Evolutionary conservation across 495 filamentous ascomycete genomes (phyloP), one percentile per base, ranked within the genome.

Genomic region (Amphirosellinia nigrospora): DNA sequence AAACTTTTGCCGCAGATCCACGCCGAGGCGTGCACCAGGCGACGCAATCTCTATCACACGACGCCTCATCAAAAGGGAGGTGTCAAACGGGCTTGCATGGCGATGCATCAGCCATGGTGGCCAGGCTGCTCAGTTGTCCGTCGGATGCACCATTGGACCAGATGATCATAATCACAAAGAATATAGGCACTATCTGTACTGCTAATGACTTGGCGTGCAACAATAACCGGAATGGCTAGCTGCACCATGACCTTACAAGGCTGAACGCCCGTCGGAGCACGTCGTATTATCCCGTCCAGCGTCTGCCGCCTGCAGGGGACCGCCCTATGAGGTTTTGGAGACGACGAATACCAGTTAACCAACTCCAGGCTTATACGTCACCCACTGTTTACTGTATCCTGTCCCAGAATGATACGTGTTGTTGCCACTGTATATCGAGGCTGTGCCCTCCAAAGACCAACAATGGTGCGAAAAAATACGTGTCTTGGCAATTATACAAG

Each of bases 181-280:
- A 39, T 62, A 62, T 50, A 46, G 16, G n/a, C n/a, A 45, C 16
- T 45, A 21, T 16, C 38, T 10, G 6, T 55, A 34, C 55, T 26
- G 23, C 30, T 43, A 21, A 43, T 45, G 21, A 23, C 67, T 69
- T 69, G 67, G 67, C 67, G 59, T 55, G 58, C 58, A 36, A 69
- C 34, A 59, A 52, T 28, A 50, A 13, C 21, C 34, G 48, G 48
- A 26, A 28, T 55, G 38, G 32, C 45, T 43, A 41, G 26, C 55
- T 63, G 65, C 65, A 41, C 41, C 26, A 64, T 36, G 38, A 66
- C 48, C 68, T 38, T 70, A 63, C 68, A 65, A 70, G 68, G 68
- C 68, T 70, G 68, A 70, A 39, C 48, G 38, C 38, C 32, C 43
- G 46, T 46, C 58, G 59, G 26, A 56, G 38, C 55, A 61, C 60